phyloP scores from a whole-genome alignment of 2,329 filamentous ascomycete species.

The Hypoxylon rubiginosum region DNA sequence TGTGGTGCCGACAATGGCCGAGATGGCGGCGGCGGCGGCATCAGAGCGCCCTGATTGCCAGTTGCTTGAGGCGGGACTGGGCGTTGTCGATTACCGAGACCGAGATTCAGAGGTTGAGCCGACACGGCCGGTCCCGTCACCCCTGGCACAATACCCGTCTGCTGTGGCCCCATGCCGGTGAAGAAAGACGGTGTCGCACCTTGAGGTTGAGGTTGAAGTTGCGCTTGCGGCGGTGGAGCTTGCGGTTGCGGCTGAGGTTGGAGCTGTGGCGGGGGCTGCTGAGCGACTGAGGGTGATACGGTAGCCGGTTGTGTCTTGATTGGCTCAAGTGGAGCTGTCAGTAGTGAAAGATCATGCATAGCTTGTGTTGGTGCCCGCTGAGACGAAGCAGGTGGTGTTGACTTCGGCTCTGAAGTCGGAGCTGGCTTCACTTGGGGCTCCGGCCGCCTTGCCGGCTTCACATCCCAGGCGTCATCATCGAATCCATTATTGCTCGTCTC shows the following conservation, averaged over 20 bases:
- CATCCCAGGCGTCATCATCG: slow-evolving; percentile 97
- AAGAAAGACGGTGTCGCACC: slow-evolving; percentile 74
- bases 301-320: slow-evolving; percentile 57
- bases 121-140: slow-evolving; percentile 58
- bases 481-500: slow-evolving; percentile 65
- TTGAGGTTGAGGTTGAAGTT: slow-evolving; percentile 54
- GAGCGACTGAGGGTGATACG: slow-evolving; percentile 50
- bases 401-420: slow-evolving; percentile 71
- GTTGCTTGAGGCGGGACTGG: slow-evolving; percentile 76
- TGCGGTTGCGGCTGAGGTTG: slow-evolving; percentile 47
- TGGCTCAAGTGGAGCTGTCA: slow-evolving; percentile 67
- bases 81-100: slow-evolving; percentile 69
- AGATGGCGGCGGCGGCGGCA: slow-evolving; percentile 81
- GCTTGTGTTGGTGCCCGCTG: slow-evolving; percentile 51
- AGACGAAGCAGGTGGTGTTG: slow-evolving; percentile 51
- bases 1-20: slow-evolving; percentile 90
- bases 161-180: slow-evolving; percentile 62
- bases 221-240: slow-evolving; percentile 45
- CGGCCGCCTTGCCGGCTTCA: slow-evolving; percentile 81
- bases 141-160: slow-evolving; percentile 57
- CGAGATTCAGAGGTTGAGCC: slow-evolving; percentile 60
- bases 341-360: slow-evolving; percentile 69
- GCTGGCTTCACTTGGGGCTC: slow-evolving; percentile 60
- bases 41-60: slow-evolving; percentile 72
- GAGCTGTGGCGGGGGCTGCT: slow-evolving; percentile 52